phyloP scores from a whole-genome alignment of 2,329 filamentous ascomycete species.

The Iodosphaeria phyllophila region DNA sequence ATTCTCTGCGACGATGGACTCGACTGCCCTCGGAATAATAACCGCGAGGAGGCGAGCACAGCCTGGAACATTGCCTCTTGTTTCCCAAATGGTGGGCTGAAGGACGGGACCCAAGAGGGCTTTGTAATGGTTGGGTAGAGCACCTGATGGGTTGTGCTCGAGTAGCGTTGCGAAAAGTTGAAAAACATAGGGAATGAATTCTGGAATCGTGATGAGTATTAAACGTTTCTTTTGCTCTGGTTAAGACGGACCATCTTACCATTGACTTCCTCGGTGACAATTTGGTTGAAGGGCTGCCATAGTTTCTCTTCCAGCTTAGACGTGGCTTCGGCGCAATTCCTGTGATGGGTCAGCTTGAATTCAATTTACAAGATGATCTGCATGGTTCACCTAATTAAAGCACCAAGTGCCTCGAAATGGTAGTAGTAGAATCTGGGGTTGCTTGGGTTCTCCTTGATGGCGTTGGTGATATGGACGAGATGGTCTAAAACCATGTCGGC shows the following conservation, averaged over 20 bases:
- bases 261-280: conserved; percentile 67
- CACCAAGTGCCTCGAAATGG: conserved; percentile 87
- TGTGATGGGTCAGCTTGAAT: conserved; percentile 4
- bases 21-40: conserved; percentile 60
- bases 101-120: conserved; percentile 62
- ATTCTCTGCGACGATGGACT: conserved; percentile 56
- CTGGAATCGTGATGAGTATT: conserved; percentile 20
- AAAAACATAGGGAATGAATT: conserved; percentile 94
- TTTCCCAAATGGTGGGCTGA: conserved; percentile 73
- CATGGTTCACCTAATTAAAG: conserved; percentile 47
- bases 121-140: conserved; percentile 66
- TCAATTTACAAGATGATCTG: conserved; percentile 1
- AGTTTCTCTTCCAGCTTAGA: conserved; percentile 62
- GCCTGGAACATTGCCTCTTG: conserved; percentile 80
- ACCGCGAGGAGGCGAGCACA: conserved; percentile 69
- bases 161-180: conserved; percentile 84
- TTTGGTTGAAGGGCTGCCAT: conserved; percentile 65
- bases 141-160: conserved; percentile 64
- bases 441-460: conserved; percentile 88
- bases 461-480: conserved; percentile 72
- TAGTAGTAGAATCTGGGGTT: conserved; percentile 98
- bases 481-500: conserved; percentile 66
- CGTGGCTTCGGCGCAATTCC: conserved; percentile 52
- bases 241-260: conserved; percentile 23
- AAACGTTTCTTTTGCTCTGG: neutral